Evolutionary conservation across 2,329 filamentous ascomycete genomes (phyloP), one percentile per base, ranked within the genome.

Genomic region (Fusarium neocosmosporiellum): DNA sequence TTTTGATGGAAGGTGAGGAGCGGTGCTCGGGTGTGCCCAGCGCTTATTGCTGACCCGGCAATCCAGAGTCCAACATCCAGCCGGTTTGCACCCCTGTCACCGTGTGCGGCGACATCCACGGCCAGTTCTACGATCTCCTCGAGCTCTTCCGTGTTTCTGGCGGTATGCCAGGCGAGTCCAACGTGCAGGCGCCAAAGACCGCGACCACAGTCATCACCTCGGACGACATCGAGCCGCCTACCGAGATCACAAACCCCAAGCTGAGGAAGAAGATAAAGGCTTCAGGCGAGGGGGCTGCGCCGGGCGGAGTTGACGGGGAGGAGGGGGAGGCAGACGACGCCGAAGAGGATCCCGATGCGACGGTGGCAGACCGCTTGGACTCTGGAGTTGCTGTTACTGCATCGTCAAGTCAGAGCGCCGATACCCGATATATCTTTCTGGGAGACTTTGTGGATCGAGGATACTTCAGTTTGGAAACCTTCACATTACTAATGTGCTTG

Each of bases 401-500:
- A 22, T 75, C 81, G 22, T 82, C 83, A 22, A 77, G 69, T 62
- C 86, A 87, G 75, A 86, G 86, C 63, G 88, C 85, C 14, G 86
- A 89, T 60, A 89, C 85, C 34, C 85, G 88, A 61, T 90, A 89
- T 74, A 86, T 90, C 65, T 90, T 90, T 72, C 80, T 89, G 86
- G 95, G 96, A 54, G 96, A 99, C 83, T 99, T 98, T 83, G 96
- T 99, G 74, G 96, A 99, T 82, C 93, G 96, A 78, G 96, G 96
- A 59, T 95, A 99, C 76, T 99, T 99, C 84, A 98, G 94, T 82
- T 91, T 99, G 70, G 96, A 99, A 85, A 99, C 96, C 0, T 99
- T 99, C 80, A 98, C 96, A 43, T 89, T 99, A 57, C 91, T 99
- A 69, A 95, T 99, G 85, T 99, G 96, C 84, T 87, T 99, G 71